Base-by-base conservation (phyloP, 495 filamentous ascomycete genomes). In the Penicillium macrosclerotiorum region DNA sequence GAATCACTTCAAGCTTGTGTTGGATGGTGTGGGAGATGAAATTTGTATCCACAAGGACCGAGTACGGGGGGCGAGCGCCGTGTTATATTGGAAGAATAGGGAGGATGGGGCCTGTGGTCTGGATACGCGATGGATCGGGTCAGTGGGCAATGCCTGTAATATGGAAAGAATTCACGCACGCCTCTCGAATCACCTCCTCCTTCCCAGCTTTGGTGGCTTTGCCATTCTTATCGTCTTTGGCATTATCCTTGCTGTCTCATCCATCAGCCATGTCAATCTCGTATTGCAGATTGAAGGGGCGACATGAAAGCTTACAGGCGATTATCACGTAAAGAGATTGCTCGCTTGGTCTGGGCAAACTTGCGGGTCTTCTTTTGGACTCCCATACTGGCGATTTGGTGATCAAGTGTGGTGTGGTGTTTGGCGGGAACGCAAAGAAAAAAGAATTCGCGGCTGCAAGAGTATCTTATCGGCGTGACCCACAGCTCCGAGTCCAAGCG, bases 1-100 rank as follows among this genome's bases (percentile, higher is more conserved):
- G 81, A 6, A 95, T 78, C 3, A 98, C 71, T 18, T 92, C 88
- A 12, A 95, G 79, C 69, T 98, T 98, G 51, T 83, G 79, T 51
- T 90, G 86, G 20, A 97, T 89, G 4, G 89, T 90, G 63, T 94
- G 89, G 29, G 82, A 87, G 39, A 97, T 79, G 62, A 98, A 98
- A 64, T 96, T 96, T 69, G 91, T 95, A 69, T 95, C 90, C 50
- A 85, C 76, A 20, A 94, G 82, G 29, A 94, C 79, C 11, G 75
- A 79, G 74, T 95, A 96, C n/a, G 90, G 90, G 93, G 93, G 16
- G 85, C 79, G 39, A 98, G 81, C 20, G 89, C 86, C 35, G 86
- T 86, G 70, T 98, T 98, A 74, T 91, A 88, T 53, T 89, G 80
- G 72, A 95, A 96, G 82, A 96, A 98, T 68, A 98, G 84, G 35